Base-by-base conservation (phyloP, 2,329 filamentous ascomycete species). In the Elsinoe ampelina region DNA sequence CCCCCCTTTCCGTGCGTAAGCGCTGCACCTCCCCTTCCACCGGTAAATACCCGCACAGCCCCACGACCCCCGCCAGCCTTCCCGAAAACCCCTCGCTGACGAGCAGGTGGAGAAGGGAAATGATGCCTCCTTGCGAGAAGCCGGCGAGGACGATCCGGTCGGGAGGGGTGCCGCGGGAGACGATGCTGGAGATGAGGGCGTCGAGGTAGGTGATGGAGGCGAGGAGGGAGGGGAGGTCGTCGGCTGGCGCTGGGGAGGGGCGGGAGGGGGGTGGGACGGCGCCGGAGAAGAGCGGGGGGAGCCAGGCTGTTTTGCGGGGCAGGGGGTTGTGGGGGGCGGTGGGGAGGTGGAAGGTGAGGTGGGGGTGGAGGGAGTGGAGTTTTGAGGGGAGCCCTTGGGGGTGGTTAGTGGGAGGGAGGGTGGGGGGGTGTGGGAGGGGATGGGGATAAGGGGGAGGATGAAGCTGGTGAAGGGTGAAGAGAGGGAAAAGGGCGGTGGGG, bases 341-440 rank as follows among this genome's bases (percentile, higher is more conserved):
- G 12, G 78, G 77, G 26, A 80, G 70, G 39, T 78, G 66, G 76
- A 76, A 79, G 48, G 70, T 68, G 61, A 78, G 65, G 62, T 77
- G 70, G 0, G 74, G 70, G 4, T 79, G 68, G 64, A 78, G 79
- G 58, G 67, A 65, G 43, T 73, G 73, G 38, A 71, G 63, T 58
- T 77, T 75, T 61, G 79, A 78, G 52, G 39, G 34, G 20, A 22
- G 32, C 20, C 32, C 38, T 61, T 32, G 36, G 32, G 12, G 6
- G 20, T 2, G 32, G 47, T 30, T 51, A 13, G 19, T 30, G 22
- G 6, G 17, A 11, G 32, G 19, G 6, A 5, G 26, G 3, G 30
- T 8, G 26, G 20, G 7, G 15, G 12, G 11, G 22, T 7, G 34
- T 12, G 17, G 15, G 10, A 22, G 52, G 26, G 26, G 2, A 32